Percentiles rank a stretch among this genome's conserved stretches.
Evolutionary conservation across 768 basidiomycete genomes (phyloP).

Genomic region (Kwoniella sp.): DNA sequence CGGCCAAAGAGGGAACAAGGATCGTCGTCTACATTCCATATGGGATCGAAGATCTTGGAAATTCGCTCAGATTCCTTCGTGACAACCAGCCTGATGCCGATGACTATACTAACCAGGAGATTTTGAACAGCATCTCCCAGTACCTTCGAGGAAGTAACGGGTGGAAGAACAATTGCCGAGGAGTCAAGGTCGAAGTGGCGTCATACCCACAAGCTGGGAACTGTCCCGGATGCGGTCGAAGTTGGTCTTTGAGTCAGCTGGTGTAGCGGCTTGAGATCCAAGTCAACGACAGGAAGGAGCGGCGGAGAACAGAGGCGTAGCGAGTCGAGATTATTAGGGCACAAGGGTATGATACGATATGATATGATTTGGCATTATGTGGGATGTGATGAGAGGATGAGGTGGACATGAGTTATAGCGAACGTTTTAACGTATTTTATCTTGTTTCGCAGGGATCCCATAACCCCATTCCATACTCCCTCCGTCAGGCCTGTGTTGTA

Average conservation of each 20-base stretch:
- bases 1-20: background rate
- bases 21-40: conserved; percentile 2
- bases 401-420: too few species aligned
- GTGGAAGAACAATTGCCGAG: background rate
- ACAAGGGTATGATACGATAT: too few species aligned
- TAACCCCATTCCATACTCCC: too few species aligned
- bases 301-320: too few species aligned
- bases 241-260: background rate
- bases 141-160: background rate
- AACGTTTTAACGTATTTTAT: too few species aligned
- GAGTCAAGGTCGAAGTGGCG: background rate
- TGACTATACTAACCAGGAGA: background rate
- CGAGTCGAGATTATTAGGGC: too few species aligned
- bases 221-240: background rate
- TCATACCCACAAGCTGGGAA: background rate
- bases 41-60: background rate
- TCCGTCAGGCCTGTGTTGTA: too few species aligned
- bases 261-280: too few species aligned
- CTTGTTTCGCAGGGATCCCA: too few species aligned
- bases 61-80: background rate
- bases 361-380: too few species aligned
- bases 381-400: too few species aligned
- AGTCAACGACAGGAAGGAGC: too few species aligned
- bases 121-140: background rate
- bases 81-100: background rate